Conservation (phyloP, 768 basidiomycete genomes). For the Lentinula raphanica region DNA sequence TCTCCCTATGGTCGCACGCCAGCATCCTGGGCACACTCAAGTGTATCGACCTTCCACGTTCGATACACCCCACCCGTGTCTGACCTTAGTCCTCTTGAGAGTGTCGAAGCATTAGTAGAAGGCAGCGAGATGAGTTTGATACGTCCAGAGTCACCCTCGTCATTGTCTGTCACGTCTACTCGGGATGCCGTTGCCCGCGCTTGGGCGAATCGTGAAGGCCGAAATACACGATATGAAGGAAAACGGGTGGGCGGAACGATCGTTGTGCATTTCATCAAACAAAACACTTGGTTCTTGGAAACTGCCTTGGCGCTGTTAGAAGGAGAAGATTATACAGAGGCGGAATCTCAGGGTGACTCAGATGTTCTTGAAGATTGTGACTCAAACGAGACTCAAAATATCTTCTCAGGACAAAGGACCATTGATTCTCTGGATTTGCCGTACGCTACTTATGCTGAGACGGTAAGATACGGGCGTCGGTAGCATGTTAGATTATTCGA, state of each 20-base stretch:
- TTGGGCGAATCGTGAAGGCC: conserved; percentile 72
- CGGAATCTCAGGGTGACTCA: neutral
- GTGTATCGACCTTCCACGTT: conserved; percentile 79
- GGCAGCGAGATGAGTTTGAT: conserved; percentile 79
- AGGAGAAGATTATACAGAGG: conserved; percentile 44
- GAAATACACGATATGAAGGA: conserved; percentile 55
- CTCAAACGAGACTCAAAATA: neutral
- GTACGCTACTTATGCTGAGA: neutral
- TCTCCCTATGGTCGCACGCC: conserved; percentile 34
- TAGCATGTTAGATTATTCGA: neutral
- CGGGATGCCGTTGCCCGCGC: conserved; percentile 29
- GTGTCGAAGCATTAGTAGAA: conserved; percentile 90
- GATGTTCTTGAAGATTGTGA: neutral
- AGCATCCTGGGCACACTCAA: conserved; percentile 71
- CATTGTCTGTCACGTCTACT: neutral
- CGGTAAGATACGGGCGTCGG: neutral
- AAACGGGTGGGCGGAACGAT: conserved; percentile 86
- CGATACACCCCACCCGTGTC: conserved; percentile 67
- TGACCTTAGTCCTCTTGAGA: conserved; percentile 60
- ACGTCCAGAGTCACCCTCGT: conserved; percentile 46
- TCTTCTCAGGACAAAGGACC: neutral
- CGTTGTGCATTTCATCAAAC: conserved; percentile 97
- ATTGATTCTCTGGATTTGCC: neutral
- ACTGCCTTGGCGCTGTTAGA: conserved; percentile 85
- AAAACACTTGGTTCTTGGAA: conserved; percentile 94